These are phyloP conservation scores for Lophiotrema nucula DNA, from an alignment of 495 filamentous ascomycete genomes.

Conservation along the genomic window DNA sequence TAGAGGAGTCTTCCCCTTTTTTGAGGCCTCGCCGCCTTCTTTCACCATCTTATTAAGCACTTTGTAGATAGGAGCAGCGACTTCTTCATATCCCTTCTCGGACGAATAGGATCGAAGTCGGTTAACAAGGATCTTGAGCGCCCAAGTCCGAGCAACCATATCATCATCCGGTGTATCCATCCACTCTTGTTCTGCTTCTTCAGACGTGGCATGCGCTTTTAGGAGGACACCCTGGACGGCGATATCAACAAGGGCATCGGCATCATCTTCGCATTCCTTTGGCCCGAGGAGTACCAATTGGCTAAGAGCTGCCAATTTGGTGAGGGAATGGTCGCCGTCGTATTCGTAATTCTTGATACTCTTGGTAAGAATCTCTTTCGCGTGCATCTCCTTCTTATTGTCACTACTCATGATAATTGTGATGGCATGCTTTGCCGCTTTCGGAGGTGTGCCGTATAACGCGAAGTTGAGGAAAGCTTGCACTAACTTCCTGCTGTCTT, in stretches of 20 bases:
- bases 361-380: slow-evolving; percentile 75
- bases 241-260: slow-evolving; percentile 75
- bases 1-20: slow-evolving; percentile 68
- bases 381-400: slow-evolving; percentile 81
- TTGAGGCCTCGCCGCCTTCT: slow-evolving; percentile 74
- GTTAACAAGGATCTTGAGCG: slow-evolving; percentile 87
- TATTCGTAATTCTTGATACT: slow-evolving; percentile 75
- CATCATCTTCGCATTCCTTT: slow-evolving; percentile 64
- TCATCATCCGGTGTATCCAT: slow-evolving; percentile 74
- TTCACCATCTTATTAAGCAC: slow-evolving; percentile 72
- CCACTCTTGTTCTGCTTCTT: slow-evolving; percentile 58
- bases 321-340: slow-evolving; percentile 72
- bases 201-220: slow-evolving; percentile 58
- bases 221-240: slow-evolving; percentile 73
- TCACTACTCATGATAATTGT: slow-evolving; percentile 80
- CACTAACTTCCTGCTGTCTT: slow-evolving; percentile 74
- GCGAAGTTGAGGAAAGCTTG: slow-evolving; percentile 79
- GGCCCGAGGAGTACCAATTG: slow-evolving; percentile 80
- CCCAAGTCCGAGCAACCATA: slow-evolving; percentile 78
- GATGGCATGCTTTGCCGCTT: slow-evolving; percentile 88
- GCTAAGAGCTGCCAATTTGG: slow-evolving; percentile 76
- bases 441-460: slow-evolving; percentile 73
- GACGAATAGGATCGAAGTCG: slow-evolving; percentile 67
- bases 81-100: slow-evolving; percentile 57
- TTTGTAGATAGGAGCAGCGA: slow-evolving; percentile 68